Evolutionary conservation across 73 alveolate species (phyloP).

Genomic region (Uronychia setigera): DNA sequence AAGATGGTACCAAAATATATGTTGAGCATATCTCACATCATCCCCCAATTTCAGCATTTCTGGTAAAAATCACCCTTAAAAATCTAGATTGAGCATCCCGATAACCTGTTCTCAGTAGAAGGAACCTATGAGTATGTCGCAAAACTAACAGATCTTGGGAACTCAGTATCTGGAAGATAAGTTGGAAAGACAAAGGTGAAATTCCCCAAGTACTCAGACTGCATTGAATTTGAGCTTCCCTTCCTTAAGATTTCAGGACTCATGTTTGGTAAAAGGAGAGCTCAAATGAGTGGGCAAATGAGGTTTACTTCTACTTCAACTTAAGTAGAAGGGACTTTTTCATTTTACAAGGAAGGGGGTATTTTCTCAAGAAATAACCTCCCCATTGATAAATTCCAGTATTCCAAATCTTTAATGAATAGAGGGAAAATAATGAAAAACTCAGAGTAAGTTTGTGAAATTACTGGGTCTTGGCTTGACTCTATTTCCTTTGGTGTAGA

Average conservation of each 20-base stretch:
- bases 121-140: slow-evolving; percentile 53
- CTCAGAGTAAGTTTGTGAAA: slow-evolving; percentile 16
- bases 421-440: slow-evolving; percentile 26
- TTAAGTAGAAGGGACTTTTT: slow-evolving; percentile 14
- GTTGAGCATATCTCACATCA: slow-evolving; percentile 96
- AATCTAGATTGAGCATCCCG: slow-evolving; percentile 54
- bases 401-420: not conserved
- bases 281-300: slow-evolving; percentile 32
- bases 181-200: slow-evolving; percentile 36
- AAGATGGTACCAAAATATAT: slow-evolving; percentile 96
- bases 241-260: slow-evolving; percentile 46
- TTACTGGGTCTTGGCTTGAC: slow-evolving; percentile 56
- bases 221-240: slow-evolving; percentile 44
- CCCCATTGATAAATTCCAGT: slow-evolving; percentile 28
- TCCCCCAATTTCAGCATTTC: slow-evolving; percentile 93
- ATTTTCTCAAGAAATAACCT: not conserved
- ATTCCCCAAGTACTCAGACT: slow-evolving; percentile 24
- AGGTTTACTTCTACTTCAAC: slow-evolving; percentile 16
- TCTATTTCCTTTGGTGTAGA: slow-evolving; percentile 5
- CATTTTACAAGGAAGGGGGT: slow-evolving; percentile 25
- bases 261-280: slow-evolving; percentile 43
- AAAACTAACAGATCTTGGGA: slow-evolving; percentile 56
- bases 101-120: slow-evolving; percentile 24
- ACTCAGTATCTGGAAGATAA: slow-evolving; percentile 52
- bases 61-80: slow-evolving; percentile 24